Conservation (phyloP, 805 yeast species). For the Torulaspora indica region DNA sequence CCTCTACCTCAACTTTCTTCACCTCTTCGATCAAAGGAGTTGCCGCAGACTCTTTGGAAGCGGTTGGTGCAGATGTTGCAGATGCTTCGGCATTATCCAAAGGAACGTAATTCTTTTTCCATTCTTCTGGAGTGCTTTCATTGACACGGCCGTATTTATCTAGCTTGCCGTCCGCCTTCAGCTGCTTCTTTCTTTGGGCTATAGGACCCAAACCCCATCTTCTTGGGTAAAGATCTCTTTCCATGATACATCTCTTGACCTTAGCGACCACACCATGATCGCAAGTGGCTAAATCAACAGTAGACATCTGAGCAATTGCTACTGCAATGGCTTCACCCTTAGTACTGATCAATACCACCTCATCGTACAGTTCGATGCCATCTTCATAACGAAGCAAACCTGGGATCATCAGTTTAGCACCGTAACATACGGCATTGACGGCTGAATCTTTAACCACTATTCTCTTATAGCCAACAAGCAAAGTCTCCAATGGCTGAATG, state of each 20-base stretch:
- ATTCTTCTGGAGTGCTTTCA: constrained; percentile 87
- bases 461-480: constrained; percentile 93
- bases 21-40: constrained; percentile 47
- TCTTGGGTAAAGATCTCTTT: constrained; percentile 98
- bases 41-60: constrained; percentile 39
- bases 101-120: constrained; percentile 83
- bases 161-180: constrained; percentile 94
- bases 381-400: constrained; percentile 96
- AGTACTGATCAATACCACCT: constrained; percentile 95
- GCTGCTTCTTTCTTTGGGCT: constrained; percentile 96
- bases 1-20: constrained; percentile 35
- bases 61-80: constrained; percentile 27
- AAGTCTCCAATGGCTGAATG: constrained; percentile 90
- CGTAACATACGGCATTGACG: constrained; percentile 96
- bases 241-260: constrained; percentile 99
- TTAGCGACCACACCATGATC: constrained; percentile 98
- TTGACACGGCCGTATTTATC: constrained; percentile 92
- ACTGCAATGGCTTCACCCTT: constrained; percentile 99
- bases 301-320: constrained; percentile 98
- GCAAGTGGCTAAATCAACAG: constrained; percentile 92
- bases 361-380: constrained; percentile 95
- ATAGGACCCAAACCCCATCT: constrained; percentile 99
- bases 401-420: constrained; percentile 98
- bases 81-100: constrained; percentile 53
- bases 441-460: constrained; percentile 93